Base-by-base conservation (phyloP, 768 basidiomycete genomes). In the Lyophyllum semitale region DNA sequence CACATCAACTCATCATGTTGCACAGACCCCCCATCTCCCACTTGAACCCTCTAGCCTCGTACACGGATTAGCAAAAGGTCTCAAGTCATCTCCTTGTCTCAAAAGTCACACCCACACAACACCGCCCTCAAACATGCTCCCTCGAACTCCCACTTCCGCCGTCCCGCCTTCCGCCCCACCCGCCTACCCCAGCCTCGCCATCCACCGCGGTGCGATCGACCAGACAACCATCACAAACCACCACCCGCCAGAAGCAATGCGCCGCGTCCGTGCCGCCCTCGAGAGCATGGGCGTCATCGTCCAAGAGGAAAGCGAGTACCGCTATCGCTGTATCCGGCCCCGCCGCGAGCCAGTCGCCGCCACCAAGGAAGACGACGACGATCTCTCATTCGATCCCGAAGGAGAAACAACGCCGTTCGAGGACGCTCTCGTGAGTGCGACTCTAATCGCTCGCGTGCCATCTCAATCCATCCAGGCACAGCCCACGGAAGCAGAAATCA, bases 171-270 rank as follows among this genome's bases (percentile, higher is more conserved):
- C 20, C 47, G 13, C 15, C 30, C 20, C 41, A 7, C 26, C 37
- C 8, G 30, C 46, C 5, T 54, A 58, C 12, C 58, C 52, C 11
- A 38, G 50, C 20, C 62, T 73, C 17, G 67, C 62, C 8, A 60
- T 73, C 45, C 95, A 98, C 64, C 87, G 89, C 54, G 95, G 95
- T 56, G 88, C 95, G 1, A 89, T 96, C 50, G 95, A 98, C 71
- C 85, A 88, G 60, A 84, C 84, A 11, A 93, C 86, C 25, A 80
- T 96, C 56, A 95, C 95, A 20, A 88, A 83, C 0, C 78, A 83
- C 8, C 74, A 83, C 5, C 94, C 95, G 9, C 75, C 80, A 0
- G 83, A 85, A 48, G 91, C 95, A 8, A 91, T 98, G 77, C 77
- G 77, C 57, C 85, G 88, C 55, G 78, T 97, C 37, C 79, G 80